Conservation (phyloP, 1,139 yeast genomes). For the Magnusiomyces clavatus region DNA sequence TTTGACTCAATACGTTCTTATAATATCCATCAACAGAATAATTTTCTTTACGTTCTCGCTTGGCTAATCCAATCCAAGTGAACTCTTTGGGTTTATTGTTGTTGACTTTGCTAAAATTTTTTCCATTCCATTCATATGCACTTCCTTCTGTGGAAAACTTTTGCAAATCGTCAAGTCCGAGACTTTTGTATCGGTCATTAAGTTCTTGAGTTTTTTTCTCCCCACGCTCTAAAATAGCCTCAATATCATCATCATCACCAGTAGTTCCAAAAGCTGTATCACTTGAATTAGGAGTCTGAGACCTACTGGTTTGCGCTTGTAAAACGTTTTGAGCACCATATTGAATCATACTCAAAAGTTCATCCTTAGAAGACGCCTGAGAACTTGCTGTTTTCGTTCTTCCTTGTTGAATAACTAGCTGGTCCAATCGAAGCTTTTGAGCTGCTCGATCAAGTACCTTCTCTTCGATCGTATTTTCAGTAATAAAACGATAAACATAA, state of each 20-base stretch:
- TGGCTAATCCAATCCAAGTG: constrained; percentile 79
- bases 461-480: constrained; percentile 94
- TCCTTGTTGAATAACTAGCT: constrained; percentile 93
- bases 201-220: constrained; percentile 71
- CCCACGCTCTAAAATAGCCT: constrained; percentile 66
- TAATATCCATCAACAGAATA: constrained; percentile 85
- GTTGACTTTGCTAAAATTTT: constrained; percentile 67
- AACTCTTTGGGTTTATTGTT: constrained; percentile 17
- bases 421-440: constrained; percentile 86
- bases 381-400: constrained; percentile 38
- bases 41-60: constrained; percentile 84
- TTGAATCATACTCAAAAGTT: constrained; percentile 87
- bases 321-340: constrained; percentile 92
- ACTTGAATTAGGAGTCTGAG: constrained; percentile 19
- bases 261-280: constrained; percentile 25
- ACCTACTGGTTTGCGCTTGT: constrained; percentile 27
- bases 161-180: constrained; percentile 88
- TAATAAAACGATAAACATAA: constrained; percentile 82
- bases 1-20: constrained; percentile 52
- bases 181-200: constrained; percentile 69
- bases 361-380: constrained; percentile 66
- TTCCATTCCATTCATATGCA: constrained; percentile 95
- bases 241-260: constrained; percentile 63
- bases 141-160: constrained; percentile 81
- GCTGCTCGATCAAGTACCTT: constrained; percentile 95